These are phyloP conservation scores for Chimonanthus praecox DNA, from an alignment of 164 flowering plant species.

Conservation along the genomic window DNA sequence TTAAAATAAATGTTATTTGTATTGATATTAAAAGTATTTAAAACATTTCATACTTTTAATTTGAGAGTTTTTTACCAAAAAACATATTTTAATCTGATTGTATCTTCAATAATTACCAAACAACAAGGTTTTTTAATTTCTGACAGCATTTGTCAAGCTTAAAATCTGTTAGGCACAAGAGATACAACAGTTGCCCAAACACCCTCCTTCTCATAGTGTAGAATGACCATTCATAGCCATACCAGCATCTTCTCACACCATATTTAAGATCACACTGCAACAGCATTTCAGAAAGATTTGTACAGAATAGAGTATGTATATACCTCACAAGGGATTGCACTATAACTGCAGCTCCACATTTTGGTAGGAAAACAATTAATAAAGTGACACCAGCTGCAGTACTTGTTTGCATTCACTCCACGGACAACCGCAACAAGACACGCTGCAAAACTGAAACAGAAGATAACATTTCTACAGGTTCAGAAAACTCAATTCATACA, in stretches of 20 bases:
- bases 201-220: neutral
- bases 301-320: neutral
- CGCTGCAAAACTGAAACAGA: constrained; percentile 44
- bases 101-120: too few relatives aligned
- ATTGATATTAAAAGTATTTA: too few relatives aligned
- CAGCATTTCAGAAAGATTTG: neutral
- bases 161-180: neutral
- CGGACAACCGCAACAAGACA: constrained; percentile 38
- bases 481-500: too few relatives aligned
- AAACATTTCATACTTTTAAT: too few relatives aligned
- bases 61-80: too few relatives aligned
- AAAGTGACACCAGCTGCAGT: constrained; percentile 65
- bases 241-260: neutral
- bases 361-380: constrained; percentile 59
- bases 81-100: too few relatives aligned
- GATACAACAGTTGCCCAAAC: neutral
- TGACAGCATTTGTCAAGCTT: too few relatives aligned
- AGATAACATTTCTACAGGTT: neutral
- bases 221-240: neutral
- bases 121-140: too few relatives aligned
- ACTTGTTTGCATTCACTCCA: constrained; percentile 41
- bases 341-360: constrained; percentile 67
- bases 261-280: neutral
- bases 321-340: constrained; percentile 57
- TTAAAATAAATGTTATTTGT: too few relatives aligned